Evolutionary conservation across 2,329 filamentous ascomycete species (phyloP), one percentile per base, ranked within the genome.

Genomic region (Trichoderma harzianum): DNA sequence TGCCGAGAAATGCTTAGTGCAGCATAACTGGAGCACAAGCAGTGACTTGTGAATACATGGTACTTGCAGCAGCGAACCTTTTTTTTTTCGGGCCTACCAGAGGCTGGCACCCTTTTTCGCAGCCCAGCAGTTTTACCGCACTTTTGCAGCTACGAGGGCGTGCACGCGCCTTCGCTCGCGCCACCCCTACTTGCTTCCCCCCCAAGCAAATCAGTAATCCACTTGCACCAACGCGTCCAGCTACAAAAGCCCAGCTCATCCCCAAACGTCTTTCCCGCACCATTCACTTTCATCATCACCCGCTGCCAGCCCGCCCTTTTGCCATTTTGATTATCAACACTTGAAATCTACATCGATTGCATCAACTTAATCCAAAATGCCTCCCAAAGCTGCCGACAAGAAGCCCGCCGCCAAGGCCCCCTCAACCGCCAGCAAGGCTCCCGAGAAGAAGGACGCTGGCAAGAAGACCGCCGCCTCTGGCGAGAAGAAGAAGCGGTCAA

Each of bases 401-500:
- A 98, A 97, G 90, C 95, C 95, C 86, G 95, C 93, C 88, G 90
- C 94, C 87, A 98, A 98, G 94, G 95, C 95, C 79, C 94, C 95
- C 73, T 93, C 86, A 68, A 88, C 92, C 82, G 88, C 88, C 77
- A 87, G 86, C 79, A 90, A 90, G 87, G 87, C 87, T 75, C 88
- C 87, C 72, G 95, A 98, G 91, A 98, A 98, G 93, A 98, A 98
- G 92, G 95, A 98, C 87, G 96, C 95, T 76, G 96, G 95, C 89
- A 99, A 99, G 93, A 99, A 98, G 93, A 98, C 96, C 64, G 94
- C 95, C 73, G 91, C 95, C 74, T 91, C 93, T 82, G 96, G 96
- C 76, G 96, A 98, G 80, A 98, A 98, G 94, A 99, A 99, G 93
- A 99, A 98, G 95, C 94, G 96, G 83, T 97, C 94, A 88, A 99